Evolutionary conservation across 306 rosid genomes (phyloP).

Genomic region (Datisca glomerata): DNA sequence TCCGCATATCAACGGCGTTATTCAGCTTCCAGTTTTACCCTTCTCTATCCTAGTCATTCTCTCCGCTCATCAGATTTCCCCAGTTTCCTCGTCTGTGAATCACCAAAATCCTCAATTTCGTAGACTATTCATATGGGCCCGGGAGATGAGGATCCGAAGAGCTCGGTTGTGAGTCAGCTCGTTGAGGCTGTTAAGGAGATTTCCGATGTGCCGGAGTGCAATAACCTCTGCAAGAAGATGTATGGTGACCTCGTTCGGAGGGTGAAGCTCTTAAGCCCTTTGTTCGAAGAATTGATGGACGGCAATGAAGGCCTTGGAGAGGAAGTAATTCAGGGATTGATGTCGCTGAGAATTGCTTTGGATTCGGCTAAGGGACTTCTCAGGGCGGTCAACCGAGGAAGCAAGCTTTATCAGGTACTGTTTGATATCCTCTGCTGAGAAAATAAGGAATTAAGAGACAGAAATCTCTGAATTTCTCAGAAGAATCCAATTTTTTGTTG

Average conservation of each 20-base stretch:
- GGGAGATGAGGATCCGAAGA: conserved; percentile 23
- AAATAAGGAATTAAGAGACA: no score
- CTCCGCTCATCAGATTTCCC: no score
- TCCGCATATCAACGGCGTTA: no score
- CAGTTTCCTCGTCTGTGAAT: no score
- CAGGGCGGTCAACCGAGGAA: conserved; percentile 50
- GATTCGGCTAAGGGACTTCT: conserved; percentile 51
- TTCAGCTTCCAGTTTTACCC: no score
- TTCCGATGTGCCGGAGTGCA: conserved; percentile 55
- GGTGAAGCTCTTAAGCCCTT: conserved; percentile 71
- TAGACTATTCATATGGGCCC: conserved; percentile 32
- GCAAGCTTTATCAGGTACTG: conserved; percentile 80
- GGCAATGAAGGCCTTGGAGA: conserved; percentile 34
- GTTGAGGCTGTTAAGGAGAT: conserved; percentile 48
- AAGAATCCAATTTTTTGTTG: no score
- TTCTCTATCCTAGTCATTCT: no score
- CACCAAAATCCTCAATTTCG: no score
- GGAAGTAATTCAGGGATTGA: conserved; percentile 41
- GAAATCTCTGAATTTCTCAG: no score
- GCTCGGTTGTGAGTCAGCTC: conserved; percentile 33
- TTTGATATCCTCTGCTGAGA: no score
- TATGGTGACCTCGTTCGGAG: conserved; percentile 71
- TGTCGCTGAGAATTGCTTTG: conserved; percentile 51
- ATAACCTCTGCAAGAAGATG: conserved; percentile 52
- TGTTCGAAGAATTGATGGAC: conserved; percentile 87